Percentiles rank a stretch among this genome's conserved stretches.
Evolutionary conservation across 139 green algal genomes (phyloP).

Genomic region (Edaphochlamys debaryana): DNA sequence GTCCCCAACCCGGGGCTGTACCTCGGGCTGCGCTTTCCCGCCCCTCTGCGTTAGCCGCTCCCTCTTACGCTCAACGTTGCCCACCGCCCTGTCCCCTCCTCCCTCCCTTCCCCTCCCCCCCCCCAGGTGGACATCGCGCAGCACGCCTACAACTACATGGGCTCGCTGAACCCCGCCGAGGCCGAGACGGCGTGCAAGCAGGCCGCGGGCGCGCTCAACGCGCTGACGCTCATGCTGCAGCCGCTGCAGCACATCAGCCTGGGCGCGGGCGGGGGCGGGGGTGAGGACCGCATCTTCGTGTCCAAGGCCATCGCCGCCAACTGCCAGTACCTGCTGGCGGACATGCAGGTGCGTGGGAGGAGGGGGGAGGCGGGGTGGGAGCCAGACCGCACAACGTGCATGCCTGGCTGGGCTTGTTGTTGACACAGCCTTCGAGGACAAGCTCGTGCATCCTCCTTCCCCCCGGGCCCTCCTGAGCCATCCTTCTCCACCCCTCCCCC

Average conservation of each 20-base stretch:
- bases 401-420: too few species aligned
- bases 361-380: too few species aligned
- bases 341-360: constrained; percentile 24
- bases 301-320: constrained; percentile 30
- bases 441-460: too few species aligned
- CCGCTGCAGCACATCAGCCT: constrained; percentile 17
- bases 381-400: too few species aligned
- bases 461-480: too few species aligned
- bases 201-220: not conserved
- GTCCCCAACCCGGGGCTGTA: not conserved
- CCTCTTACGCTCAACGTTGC: too few species aligned
- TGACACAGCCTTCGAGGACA: too few species aligned
- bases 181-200: not conserved
- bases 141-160: constrained; percentile 39
- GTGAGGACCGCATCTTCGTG: not conserved
- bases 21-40: too few species aligned
- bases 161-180: constrained; percentile 1
- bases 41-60: too few species aligned
- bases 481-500: too few species aligned
- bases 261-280: not conserved
- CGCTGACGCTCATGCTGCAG: constrained; percentile 36
- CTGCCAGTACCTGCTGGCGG: constrained; percentile 45
- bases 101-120: too few species aligned
- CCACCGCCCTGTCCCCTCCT: too few species aligned
- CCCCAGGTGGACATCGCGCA: constrained; percentile 18